Conservation (phyloP, 2,329 filamentous ascomycete species). For the Calonectria honghensis region DNA sequence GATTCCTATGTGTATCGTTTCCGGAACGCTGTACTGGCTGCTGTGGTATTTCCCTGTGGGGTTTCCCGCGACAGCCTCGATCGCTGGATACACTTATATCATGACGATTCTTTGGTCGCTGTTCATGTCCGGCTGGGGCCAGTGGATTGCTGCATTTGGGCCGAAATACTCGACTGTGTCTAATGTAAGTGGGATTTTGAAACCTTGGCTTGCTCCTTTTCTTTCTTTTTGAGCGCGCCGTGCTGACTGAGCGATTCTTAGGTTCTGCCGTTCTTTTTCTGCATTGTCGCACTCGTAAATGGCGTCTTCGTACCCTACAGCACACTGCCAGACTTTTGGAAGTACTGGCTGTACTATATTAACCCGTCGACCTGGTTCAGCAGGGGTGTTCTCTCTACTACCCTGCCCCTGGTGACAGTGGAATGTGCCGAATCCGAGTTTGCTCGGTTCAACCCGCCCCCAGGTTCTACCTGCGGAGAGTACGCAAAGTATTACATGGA, state of each 20-base stretch:
- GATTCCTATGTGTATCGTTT: constrained; percentile 80
- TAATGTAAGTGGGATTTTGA: constrained; percentile 67
- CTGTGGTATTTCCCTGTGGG: constrained; percentile 86
- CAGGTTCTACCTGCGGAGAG: constrained; percentile 75
- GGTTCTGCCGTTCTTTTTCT: constrained; percentile 85
- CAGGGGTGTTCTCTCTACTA: constrained; percentile 26
- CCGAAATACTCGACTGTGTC: constrained; percentile 85
- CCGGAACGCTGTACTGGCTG: constrained; percentile 79
- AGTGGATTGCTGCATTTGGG: constrained; percentile 89
- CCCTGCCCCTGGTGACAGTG: constrained; percentile 52
- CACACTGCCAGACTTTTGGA: constrained; percentile 79
- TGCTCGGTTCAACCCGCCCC: constrained; percentile 73
- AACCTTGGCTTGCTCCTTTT: neutral
- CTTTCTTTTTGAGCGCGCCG: neutral
- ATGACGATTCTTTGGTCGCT: constrained; percentile 86
- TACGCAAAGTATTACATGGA: constrained; percentile 78
- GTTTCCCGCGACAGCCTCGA: constrained; percentile 77
- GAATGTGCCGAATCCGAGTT: constrained; percentile 61
- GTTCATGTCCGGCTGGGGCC: constrained; percentile 84
- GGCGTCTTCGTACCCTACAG: constrained; percentile 82
- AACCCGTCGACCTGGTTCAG: constrained; percentile 32
- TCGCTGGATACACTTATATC: constrained; percentile 83
- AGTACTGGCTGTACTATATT: constrained; percentile 35
- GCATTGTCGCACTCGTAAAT: constrained; percentile 84
- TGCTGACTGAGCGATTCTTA: constrained; percentile 45